Conservation (phyloP, 768 basidiomycete species). For the Naganishia antarctica region DNA sequence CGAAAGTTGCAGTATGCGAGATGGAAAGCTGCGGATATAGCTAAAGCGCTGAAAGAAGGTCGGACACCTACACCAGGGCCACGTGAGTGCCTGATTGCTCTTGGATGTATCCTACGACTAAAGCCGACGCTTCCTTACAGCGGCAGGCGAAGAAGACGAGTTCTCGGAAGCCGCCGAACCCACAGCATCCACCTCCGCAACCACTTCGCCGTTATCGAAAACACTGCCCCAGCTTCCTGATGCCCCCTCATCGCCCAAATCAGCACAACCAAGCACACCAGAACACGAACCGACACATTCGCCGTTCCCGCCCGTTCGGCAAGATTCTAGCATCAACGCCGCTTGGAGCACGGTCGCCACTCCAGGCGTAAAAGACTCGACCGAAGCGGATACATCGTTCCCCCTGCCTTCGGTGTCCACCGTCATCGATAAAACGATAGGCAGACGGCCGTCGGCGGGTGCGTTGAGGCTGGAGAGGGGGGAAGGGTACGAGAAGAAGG, state of each 20-base stretch:
- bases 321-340: slow-evolving; percentile 52
- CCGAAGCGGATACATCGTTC: slow-evolving; percentile 21
- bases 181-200: background rate
- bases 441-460: background rate
- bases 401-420: background rate
- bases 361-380: slow-evolving; percentile 55
- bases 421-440: background rate
- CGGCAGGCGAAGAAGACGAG: slow-evolving; percentile 4
- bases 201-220: background rate
- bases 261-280: background rate
- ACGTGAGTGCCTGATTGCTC: slow-evolving; percentile 52
- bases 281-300: too few species aligned
- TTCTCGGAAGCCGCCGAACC: background rate
- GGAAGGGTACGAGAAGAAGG: slow-evolving; percentile 38
- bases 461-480: background rate
- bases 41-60: slow-evolving; percentile 92
- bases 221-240: background rate
- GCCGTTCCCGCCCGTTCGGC: background rate
- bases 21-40: slow-evolving; percentile 95
- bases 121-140: slow-evolving; percentile 9
- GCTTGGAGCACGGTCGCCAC: slow-evolving; percentile 74
- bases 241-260: background rate
- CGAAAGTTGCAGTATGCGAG: slow-evolving; percentile 90
- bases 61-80: slow-evolving; percentile 75
- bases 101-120: background rate